phyloP scores from a whole-genome alignment of 1,139 yeast species.

The Yamadazyma oceani region DNA sequence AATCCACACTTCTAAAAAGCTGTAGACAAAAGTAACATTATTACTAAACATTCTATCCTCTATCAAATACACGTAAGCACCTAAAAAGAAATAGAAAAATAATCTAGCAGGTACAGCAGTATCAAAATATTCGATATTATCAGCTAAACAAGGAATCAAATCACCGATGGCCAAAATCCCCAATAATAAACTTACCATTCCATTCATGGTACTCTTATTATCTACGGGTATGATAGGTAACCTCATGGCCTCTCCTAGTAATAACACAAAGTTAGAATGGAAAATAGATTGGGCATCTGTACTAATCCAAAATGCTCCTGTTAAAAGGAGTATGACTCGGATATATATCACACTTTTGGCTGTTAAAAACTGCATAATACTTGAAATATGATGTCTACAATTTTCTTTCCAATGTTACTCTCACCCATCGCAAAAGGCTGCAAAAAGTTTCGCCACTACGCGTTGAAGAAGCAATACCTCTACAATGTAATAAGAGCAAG shows the following conservation, averaged over 20 bases:
- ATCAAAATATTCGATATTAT: slow-evolving; percentile 59
- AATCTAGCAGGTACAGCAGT: slow-evolving; percentile 70
- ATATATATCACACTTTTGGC: slow-evolving; percentile 50
- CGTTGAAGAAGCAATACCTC: too few species aligned
- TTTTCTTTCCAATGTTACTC: too few species aligned
- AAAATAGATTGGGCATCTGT: slow-evolving; percentile 47
- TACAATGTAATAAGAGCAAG: too few species aligned
- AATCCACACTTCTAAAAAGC: slow-evolving; percentile 72
- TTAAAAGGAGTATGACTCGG: slow-evolving; percentile 47
- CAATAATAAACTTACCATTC: slow-evolving; percentile 49
- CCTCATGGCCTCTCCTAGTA: slow-evolving; percentile 61
- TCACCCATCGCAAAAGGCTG: too few species aligned
- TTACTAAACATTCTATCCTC: slow-evolving; percentile 52
- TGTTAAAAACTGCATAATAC: slow-evolving; percentile 55
- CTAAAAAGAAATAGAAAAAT: slow-evolving; percentile 51
- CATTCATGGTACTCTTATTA: slow-evolving; percentile 51
- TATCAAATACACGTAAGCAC: slow-evolving; percentile 42
- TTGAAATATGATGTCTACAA: too few species aligned
- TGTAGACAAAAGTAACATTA: slow-evolving; percentile 58
- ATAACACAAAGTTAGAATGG: slow-evolving; percentile 48
- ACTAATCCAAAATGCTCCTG: slow-evolving; percentile 59
- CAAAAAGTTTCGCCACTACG: too few species aligned
- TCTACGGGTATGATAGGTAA: slow-evolving; percentile 45
- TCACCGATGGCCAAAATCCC: slow-evolving; percentile 50
- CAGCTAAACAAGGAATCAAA: slow-evolving; percentile 57